phyloP scores from a whole-genome alignment of 176 grass and related monocot genomes.

The Themeda triandra region DNA sequence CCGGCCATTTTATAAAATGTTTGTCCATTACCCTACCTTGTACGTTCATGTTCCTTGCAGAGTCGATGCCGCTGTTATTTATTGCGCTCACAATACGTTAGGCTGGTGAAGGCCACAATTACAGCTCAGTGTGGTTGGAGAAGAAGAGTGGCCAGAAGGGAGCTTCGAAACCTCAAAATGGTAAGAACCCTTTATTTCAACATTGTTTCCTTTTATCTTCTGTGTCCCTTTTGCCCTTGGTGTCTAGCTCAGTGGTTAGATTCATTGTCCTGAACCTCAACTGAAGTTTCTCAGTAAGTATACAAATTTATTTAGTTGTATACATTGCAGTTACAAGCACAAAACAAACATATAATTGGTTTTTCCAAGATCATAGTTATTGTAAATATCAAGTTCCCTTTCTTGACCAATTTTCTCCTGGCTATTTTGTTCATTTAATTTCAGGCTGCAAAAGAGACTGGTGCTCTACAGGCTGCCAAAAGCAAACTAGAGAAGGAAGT shows the following conservation, averaged over 20 bases:
- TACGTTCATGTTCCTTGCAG: slow-evolving; percentile 37
- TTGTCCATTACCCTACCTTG: slow-evolving; percentile 1
- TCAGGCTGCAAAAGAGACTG: slow-evolving; percentile 95
- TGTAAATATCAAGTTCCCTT: background rate
- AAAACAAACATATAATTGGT: background rate
- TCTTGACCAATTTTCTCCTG: slow-evolving; percentile 19
- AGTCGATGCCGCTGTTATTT: slow-evolving; percentile 59
- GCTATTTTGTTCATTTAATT: slow-evolving; percentile 25
- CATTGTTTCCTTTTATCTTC: background rate
- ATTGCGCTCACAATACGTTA: slow-evolving; percentile 48
- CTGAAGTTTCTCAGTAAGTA: background rate
- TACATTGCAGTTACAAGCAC: background rate
- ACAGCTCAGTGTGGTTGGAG: slow-evolving; percentile 74
- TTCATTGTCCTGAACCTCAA: background rate
- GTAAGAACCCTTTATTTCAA: slow-evolving; percentile 36
- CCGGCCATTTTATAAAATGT: background rate
- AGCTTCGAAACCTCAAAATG: slow-evolving; percentile 83
- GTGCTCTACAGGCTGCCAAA: slow-evolving; percentile 93
- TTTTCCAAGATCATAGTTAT: background rate
- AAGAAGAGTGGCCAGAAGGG: slow-evolving; percentile 74
- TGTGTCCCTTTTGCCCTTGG: background rate
- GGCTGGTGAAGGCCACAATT: slow-evolving; percentile 57
- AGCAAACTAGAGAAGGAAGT: slow-evolving; percentile 97
- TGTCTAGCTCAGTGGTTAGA: background rate
- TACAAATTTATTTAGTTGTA: background rate